Evolutionary conservation across 179 eudicot genomes (phyloP).

Genomic region (Sideroxylon spinosum): DNA sequence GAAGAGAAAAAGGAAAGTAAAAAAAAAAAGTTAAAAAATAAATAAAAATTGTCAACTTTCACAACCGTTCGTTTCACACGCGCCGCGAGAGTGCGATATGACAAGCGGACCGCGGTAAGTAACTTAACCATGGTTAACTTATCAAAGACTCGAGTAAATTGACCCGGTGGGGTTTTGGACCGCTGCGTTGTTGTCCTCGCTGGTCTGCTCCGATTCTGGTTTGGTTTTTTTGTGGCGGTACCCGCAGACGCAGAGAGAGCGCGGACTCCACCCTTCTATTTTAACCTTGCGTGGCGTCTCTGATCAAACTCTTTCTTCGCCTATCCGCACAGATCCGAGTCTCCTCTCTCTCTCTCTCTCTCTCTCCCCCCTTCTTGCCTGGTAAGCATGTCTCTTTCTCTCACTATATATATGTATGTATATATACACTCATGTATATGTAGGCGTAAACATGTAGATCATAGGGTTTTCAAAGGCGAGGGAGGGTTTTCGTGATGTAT

Average conservation of each 20-base stretch:
- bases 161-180: not conserved
- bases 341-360: not conserved
- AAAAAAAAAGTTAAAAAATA: too few relatives aligned
- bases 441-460: not conserved
- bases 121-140: not conserved
- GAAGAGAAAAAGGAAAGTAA: too few relatives aligned
- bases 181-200: not conserved
- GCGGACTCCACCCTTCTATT: not conserved
- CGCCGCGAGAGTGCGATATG: not conserved
- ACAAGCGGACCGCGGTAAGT: not conserved
- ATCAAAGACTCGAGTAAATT: not conserved
- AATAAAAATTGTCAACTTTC: too few relatives aligned
- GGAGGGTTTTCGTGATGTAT: not conserved
- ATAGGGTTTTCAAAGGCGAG: not conserved
- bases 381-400: not conserved
- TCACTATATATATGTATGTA: not conserved
- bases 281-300: not conserved
- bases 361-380: not conserved
- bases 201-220: not conserved
- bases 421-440: not conserved
- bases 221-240: not conserved
- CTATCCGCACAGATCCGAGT: not conserved
- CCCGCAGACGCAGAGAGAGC: not conserved
- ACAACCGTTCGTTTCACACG: not conserved
- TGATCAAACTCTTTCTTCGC: not conserved